phyloP scores from a whole-genome alignment of 352 stramenopile species.

The Pythium utonaiense region DNA sequence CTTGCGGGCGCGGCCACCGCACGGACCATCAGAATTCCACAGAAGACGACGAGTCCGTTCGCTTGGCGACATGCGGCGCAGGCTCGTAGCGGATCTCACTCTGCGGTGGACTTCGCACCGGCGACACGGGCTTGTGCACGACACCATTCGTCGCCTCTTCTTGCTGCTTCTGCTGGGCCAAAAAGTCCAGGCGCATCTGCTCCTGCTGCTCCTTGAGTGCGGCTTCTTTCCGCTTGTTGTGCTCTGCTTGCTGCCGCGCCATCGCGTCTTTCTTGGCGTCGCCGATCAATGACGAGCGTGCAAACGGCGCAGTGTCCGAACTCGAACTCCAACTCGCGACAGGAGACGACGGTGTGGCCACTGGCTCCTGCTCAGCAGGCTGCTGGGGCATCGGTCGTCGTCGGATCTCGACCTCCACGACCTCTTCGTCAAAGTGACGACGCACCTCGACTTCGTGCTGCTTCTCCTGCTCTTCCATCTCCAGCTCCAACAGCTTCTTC shows the following conservation, averaged over 20 bases:
- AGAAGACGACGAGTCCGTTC: slow-evolving; percentile 1
- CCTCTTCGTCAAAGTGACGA: slow-evolving; percentile 28
- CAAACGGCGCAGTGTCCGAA: slow-evolving; percentile 6
- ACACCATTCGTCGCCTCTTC: slow-evolving; percentile 32
- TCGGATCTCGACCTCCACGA: slow-evolving; percentile 32
- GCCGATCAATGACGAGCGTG: slow-evolving; percentile 55
- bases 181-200: slow-evolving; percentile 19
- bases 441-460: slow-evolving; percentile 13
- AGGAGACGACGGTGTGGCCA: slow-evolving; percentile 7
- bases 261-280: slow-evolving; percentile 71
- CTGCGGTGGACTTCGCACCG: background rate
- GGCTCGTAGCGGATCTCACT: background rate
- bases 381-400: slow-evolving; percentile 25
- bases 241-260: slow-evolving; percentile 55
- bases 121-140: slow-evolving; percentile 26
- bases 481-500: slow-evolving; percentile 32
- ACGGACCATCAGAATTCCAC: slow-evolving; percentile 21
- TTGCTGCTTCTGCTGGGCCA: slow-evolving; percentile 14
- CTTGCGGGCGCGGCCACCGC: slow-evolving; percentile 4
- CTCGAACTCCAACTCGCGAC: slow-evolving; percentile 19
- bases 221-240: slow-evolving; percentile 59
- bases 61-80: background rate
- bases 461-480: slow-evolving; percentile 41
- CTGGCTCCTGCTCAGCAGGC: background rate
- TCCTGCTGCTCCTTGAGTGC: slow-evolving; percentile 52